Conservation (phyloP, 257 asterid species). For the Jacaranda mimosifolia region DNA sequence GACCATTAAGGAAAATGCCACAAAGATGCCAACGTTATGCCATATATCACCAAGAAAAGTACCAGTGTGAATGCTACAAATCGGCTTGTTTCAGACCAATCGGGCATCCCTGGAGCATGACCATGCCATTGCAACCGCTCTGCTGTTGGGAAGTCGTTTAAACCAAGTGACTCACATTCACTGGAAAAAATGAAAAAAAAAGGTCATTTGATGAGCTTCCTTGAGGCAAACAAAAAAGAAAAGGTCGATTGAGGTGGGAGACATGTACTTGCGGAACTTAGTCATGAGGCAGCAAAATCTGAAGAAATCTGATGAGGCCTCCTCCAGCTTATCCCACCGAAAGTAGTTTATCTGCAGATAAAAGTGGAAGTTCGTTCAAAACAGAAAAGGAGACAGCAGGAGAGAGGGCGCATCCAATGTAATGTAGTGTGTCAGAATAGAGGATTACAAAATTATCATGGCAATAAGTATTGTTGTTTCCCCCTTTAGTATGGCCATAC, state of each 20-base stretch:
- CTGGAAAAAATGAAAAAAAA: conserved; percentile 47
- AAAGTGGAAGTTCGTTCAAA: conserved; percentile 27
- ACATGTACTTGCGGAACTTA: conserved; percentile 72
- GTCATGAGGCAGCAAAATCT: conserved; percentile 83
- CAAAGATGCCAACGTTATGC: no score
- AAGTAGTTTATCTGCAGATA: conserved; percentile 86
- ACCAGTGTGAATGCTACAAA: conserved; percentile 94
- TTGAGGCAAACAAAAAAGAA: conserved; percentile 26
- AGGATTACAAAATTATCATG: conserved; percentile 81
- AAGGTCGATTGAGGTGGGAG: conserved; percentile 1
- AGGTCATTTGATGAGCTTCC: conserved; percentile 2
- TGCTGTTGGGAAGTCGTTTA: conserved; percentile 86
- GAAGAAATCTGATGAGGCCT: conserved; percentile 73
- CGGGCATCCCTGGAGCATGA: conserved; percentile 81
- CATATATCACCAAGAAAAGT: conserved; percentile 8
- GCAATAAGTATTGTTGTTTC: conserved; percentile 97
- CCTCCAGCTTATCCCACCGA: conserved; percentile 95
- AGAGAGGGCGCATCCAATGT: conserved; percentile 12
- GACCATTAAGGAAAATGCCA: neutral
- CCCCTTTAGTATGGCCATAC: conserved; percentile 97
- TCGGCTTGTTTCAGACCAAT: conserved; percentile 90
- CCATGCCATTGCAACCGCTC: conserved; percentile 97
- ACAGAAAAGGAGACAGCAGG: neutral
- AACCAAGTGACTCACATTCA: conserved; percentile 91
- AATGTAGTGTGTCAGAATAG: conserved; percentile 25